Evolutionary conservation across 2,329 filamentous ascomycete genomes (phyloP).

Genomic region (Colletotrichum salicis): DNA sequence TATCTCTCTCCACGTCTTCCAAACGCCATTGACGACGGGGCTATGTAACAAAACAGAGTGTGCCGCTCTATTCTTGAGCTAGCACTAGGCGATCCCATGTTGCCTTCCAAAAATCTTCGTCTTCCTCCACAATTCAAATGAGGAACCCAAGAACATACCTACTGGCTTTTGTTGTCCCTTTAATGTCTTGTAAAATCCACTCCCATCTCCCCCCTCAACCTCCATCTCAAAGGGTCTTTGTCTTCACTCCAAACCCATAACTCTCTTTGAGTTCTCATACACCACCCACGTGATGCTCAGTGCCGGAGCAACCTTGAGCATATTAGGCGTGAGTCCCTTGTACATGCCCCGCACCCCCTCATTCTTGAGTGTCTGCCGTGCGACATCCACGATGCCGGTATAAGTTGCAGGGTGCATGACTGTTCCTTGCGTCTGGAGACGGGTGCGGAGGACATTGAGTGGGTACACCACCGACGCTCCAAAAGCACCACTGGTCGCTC

Average conservation of each 20-base stretch:
- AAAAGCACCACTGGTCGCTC: constrained; percentile 89
- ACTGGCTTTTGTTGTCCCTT: not conserved
- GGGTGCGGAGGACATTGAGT: constrained; percentile 89
- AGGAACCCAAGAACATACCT: not conserved
- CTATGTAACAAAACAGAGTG: constrained; percentile 29
- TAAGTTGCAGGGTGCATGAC: constrained; percentile 91
- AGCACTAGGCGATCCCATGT: not conserved
- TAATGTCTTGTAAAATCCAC: not conserved
- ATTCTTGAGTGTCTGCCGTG: constrained; percentile 80
- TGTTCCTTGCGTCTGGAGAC: constrained; percentile 94
- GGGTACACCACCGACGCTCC: constrained; percentile 96
- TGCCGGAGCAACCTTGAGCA: constrained; percentile 95
- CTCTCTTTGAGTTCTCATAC: constrained; percentile 87
- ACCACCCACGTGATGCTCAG: constrained; percentile 96
- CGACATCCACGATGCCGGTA: constrained; percentile 89
- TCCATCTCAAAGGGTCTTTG: not conserved
- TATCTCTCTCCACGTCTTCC: constrained; percentile 30
- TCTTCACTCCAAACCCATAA: constrained; percentile 65
- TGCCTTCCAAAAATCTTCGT: constrained; percentile 3
- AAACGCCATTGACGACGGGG: constrained; percentile 24
- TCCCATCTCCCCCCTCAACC: constrained; percentile 1
- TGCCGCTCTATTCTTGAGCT: constrained; percentile 1
- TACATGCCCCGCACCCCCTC: constrained; percentile 91
- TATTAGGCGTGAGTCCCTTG: constrained; percentile 93
- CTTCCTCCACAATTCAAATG: not conserved